Percentiles rank a stretch among this genome's conserved stretches.
phyloP scores from a whole-genome alignment of 177 flowering plant genomes.

The Vitis hybrid region DNA sequence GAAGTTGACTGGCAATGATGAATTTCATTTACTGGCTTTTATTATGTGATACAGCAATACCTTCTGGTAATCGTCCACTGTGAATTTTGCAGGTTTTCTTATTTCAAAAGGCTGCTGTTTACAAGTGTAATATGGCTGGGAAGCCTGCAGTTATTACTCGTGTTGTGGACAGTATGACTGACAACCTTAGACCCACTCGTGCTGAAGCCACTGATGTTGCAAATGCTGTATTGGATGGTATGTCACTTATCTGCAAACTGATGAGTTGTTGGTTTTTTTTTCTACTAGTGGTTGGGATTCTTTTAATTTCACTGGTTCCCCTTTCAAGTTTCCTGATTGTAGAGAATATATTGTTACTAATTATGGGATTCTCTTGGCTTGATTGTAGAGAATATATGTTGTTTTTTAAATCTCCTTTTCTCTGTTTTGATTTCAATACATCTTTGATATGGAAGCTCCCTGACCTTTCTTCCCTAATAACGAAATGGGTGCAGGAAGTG shows the following conservation, averaged over 20 bases:
- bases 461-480: background rate
- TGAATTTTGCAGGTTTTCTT: constrained; percentile 68
- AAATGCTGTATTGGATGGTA: constrained; percentile 89
- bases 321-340: too few species aligned
- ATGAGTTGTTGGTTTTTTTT: too few species aligned
- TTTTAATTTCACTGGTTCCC: too few species aligned
- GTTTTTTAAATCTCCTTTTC: background rate
- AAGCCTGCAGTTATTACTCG: constrained; percentile 92
- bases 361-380: too few species aligned
- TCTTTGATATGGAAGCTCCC: background rate
- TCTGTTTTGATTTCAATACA: background rate
- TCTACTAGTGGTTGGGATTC: too few species aligned
- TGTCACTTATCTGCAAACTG: constrained; percentile 1
- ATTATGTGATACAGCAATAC: background rate
- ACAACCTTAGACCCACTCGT: constrained; percentile 90
- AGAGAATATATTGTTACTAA: too few species aligned
- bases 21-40: background rate
- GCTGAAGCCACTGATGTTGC: constrained; percentile 95
- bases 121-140: constrained; percentile 92
- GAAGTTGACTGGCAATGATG: background rate
- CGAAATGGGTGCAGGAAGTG: constrained; percentile 52
- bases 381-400: background rate
- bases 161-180: constrained; percentile 96
- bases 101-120: constrained; percentile 81
- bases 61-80: background rate